Evolutionary conservation across 139 green algal genomes (phyloP), one percentile per base, ranked within the genome.

Genomic region (Ettlia oleoabundans): DNA sequence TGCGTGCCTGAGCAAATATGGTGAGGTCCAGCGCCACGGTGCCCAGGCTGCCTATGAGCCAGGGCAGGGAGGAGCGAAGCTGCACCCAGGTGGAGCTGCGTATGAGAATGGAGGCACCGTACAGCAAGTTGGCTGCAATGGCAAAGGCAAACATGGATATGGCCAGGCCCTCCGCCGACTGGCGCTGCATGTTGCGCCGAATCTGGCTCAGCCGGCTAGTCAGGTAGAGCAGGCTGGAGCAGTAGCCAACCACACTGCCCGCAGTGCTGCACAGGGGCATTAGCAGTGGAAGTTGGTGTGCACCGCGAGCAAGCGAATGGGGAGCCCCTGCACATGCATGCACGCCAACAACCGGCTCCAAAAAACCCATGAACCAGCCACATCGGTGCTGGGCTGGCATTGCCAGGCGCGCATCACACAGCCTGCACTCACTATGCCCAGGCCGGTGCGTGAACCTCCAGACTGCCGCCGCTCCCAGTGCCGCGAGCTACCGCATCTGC

Each of bases 141-240:
- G 94, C 93, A 70, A 89, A 87, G n/a, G 92, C n/a, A 79, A 98
- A 97, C 92, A 97, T 97, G 55, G 76, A 64, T 19, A 89, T 32
- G 26, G 90, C 90, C 51, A 97, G 88, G 0, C 94, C 94, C 84
- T 95, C 94, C 2, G 88, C 89, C 10, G 75, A 91, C 41, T 89
- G 64, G 2, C 94, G 86, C 40, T 52, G 65, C 22, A 58, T 73
- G 86, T 98, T 98, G 78, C 94, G 94, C 32, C 78, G 78, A 32
- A 98, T 95, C 88, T 98, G 95, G 41, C 88, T 93, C 13, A 96
- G 0, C 8, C 95, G 89, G 10, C 85, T 92, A 32, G 64, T 70
- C 28, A 98, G 86, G 88, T 98, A 98, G 76, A 98, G 64, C 2
- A 30, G 4, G 26, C 86, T 90, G 28, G 91, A 93, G 10, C 87